phyloP scores from a whole-genome alignment of 345 rosid species.

The Microcos paniculata region DNA sequence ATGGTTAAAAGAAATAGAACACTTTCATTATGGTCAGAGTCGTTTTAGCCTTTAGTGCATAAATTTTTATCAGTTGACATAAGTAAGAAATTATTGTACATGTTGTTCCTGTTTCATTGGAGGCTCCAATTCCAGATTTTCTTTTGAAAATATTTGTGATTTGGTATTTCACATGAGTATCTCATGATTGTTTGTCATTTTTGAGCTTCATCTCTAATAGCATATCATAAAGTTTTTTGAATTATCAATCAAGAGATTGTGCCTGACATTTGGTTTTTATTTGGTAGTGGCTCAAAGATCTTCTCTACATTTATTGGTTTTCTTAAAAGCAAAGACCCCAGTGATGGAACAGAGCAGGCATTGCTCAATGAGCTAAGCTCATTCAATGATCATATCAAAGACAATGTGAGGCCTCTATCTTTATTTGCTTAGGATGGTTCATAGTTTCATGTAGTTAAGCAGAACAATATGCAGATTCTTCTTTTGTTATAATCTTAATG shows the following conservation, averaged over 20 bases:
- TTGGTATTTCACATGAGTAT: neutral
- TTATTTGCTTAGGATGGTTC: conserved; percentile 9
- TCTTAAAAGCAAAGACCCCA: conserved; percentile 83
- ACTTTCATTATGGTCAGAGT: neutral
- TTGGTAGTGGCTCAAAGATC: conserved; percentile 76
- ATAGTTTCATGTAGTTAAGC: neutral
- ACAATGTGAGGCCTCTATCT: conserved; percentile 48
- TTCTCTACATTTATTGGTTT: conserved; percentile 89
- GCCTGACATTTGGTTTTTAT: conserved; percentile 16
- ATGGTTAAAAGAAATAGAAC: neutral
- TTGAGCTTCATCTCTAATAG: neutral
- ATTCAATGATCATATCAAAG: conserved; percentile 62
- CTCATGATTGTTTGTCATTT: neutral
- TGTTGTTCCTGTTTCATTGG: neutral
- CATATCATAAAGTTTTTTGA: neutral
- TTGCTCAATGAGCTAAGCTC: conserved; percentile 66
- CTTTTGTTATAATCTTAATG: too few relatives aligned
- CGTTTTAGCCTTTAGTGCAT: neutral
- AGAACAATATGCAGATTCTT: neutral
- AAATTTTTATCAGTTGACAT: neutral
- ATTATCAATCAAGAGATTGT: conserved; percentile 10
- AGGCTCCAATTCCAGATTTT: neutral
- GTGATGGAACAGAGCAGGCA: conserved; percentile 79
- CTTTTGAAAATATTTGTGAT: neutral
- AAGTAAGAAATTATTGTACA: neutral